Percentiles rank a stretch among this genome's conserved stretches.
phyloP scores from a whole-genome alignment of 192 early-diverging fungal genomes.

The Phycomyces nitens region DNA sequence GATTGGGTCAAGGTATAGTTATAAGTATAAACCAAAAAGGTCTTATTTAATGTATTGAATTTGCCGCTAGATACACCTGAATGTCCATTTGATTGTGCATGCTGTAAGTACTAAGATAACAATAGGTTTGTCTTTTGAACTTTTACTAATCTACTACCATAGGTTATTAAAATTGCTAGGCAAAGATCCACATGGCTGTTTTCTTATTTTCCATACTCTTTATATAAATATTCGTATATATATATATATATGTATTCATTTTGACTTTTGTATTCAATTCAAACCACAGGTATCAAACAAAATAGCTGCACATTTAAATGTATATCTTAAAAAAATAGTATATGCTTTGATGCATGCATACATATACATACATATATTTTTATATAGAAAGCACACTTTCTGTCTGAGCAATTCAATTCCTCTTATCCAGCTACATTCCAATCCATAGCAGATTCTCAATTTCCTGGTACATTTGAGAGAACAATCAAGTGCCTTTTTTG shows the following conservation, averaged over 20 bases:
- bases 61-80: constrained; percentile 65
- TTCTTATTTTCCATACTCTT: too few relatives aligned
- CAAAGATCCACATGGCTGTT: too few relatives aligned
- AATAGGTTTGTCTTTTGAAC: not conserved
- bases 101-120: constrained; percentile 61
- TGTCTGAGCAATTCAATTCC: too few relatives aligned
- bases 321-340: too few relatives aligned
- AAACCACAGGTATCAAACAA: too few relatives aligned
- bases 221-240: not conserved
- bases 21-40: not conserved
- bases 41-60: constrained; percentile 12
- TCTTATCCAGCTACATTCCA: too few relatives aligned
- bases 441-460: too few relatives aligned
- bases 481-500: too few relatives aligned
- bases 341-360: not conserved
- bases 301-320: too few relatives aligned
- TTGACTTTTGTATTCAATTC: too few relatives aligned
- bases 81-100: constrained; percentile 74
- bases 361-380: not conserved
- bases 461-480: too few relatives aligned
- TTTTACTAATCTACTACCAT: not conserved
- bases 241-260: not conserved
- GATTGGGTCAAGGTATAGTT: constrained; percentile 23
- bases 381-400: not conserved
- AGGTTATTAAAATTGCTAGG: not conserved